These are phyloP conservation scores for Coemansia sp. DNA, from an alignment of 192 early-diverging fungal species.

Conservation along the genomic window DNA sequence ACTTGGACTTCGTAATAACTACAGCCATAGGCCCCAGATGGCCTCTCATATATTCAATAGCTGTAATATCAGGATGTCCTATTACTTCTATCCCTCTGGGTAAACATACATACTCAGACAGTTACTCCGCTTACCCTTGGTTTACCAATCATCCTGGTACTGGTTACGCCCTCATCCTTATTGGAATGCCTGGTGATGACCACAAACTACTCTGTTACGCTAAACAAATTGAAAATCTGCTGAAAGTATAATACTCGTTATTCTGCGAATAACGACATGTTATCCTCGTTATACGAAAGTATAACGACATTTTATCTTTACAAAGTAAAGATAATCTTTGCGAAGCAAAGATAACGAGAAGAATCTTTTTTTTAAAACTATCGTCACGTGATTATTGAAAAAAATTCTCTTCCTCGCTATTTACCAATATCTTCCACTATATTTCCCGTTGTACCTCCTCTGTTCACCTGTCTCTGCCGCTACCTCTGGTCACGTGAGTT, in stretches of 20 bases:
- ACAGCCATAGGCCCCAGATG: neutral
- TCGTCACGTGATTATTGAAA: no score
- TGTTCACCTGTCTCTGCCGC: no score
- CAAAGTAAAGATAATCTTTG: no score
- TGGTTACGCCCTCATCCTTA: constrained; percentile 11
- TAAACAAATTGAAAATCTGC: constrained; percentile 9
- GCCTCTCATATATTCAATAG: neutral
- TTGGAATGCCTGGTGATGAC: constrained; percentile 11
- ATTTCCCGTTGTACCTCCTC: no score
- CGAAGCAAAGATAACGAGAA: no score
- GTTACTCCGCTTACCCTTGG: neutral
- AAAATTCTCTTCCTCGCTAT: no score
- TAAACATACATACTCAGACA: neutral
- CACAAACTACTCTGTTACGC: constrained; percentile 16
- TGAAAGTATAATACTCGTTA: neutral
- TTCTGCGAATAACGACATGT: no score
- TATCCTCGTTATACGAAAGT: no score
- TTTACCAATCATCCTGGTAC: constrained; percentile 8
- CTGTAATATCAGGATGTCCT: constrained; percentile 2
- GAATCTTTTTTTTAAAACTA: neutral
- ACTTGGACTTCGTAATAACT: constrained; percentile 2
- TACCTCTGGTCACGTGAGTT: no score
- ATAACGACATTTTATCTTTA: no score
- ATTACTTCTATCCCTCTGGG: constrained; percentile 11
- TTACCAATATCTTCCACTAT: neutral